Evolutionary conservation across 495 filamentous ascomycete species (phyloP).

Genomic region (Podospora tetraspora): DNA sequence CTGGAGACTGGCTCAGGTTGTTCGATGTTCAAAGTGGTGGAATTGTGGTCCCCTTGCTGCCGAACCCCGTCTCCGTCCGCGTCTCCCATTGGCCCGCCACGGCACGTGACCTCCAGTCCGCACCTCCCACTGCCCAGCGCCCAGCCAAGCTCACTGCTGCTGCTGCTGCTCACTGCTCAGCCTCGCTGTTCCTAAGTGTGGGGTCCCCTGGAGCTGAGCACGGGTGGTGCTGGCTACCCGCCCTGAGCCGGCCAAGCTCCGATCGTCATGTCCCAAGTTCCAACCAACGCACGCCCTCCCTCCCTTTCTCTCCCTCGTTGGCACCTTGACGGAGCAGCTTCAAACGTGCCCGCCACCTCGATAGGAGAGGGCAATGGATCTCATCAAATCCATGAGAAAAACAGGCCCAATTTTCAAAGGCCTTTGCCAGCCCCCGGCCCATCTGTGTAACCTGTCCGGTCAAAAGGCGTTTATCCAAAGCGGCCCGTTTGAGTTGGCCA

Average conservation of each 20-base stretch:
- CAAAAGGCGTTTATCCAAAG: neutral
- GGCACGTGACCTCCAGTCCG: constrained; percentile 11
- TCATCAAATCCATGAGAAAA: neutral
- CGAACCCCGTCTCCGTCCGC: constrained; percentile 1
- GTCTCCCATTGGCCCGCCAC: constrained; percentile 3
- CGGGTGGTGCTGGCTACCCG: neutral
- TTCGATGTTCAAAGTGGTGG: constrained; percentile 16
- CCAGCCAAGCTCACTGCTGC: neutral
- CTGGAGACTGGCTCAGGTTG: constrained; percentile 11
- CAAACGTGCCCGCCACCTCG: neutral
- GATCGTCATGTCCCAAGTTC: neutral
- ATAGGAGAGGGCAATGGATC: neutral
- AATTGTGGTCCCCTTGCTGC: constrained; percentile 14
- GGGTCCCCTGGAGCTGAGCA: neutral
- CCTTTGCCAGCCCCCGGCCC: neutral
- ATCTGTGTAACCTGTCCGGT: neutral
- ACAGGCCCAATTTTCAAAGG: neutral
- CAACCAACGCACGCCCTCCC: neutral
- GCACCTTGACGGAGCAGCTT: neutral
- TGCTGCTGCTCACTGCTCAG: constrained; percentile 15
- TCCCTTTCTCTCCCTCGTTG: neutral
- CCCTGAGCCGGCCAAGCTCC: neutral
- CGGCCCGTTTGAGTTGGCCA: neutral
- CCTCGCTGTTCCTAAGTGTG: constrained; percentile 18
- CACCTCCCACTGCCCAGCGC: neutral